These are phyloP conservation scores for Apiospora aurea DNA, from an alignment of 2,329 filamentous ascomycete species.

Conservation along the genomic window DNA sequence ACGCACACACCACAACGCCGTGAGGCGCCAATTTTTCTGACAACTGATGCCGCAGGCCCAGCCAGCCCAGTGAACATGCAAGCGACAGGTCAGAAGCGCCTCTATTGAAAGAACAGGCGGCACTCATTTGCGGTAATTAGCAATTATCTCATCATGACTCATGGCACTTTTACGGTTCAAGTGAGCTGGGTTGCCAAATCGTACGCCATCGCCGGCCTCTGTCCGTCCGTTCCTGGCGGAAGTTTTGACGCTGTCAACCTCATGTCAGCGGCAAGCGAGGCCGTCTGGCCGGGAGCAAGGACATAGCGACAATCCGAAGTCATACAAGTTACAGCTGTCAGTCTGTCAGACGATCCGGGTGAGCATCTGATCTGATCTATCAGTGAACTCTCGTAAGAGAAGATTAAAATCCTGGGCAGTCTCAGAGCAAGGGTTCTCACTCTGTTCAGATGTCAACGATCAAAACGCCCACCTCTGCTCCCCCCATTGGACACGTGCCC, in stretches of 20 bases:
- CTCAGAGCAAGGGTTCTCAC: not conserved
- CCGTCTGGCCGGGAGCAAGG: not conserved
- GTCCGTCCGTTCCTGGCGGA: not conserved
- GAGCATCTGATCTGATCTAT: conserved; percentile 6
- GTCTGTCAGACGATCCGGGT: not conserved
- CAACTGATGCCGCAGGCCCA: not conserved
- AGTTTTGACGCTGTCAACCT: not conserved
- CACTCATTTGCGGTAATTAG: not conserved
- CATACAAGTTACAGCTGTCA: not conserved
- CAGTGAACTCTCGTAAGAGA: not conserved
- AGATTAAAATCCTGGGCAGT: not conserved
- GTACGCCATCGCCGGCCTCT: not conserved
- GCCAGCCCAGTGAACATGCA: not conserved
- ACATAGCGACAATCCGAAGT: not conserved
- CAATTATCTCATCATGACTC: not conserved
- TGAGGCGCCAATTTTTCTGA: not conserved
- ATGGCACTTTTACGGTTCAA: not conserved
- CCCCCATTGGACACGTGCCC: not conserved
- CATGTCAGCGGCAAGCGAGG: not conserved
- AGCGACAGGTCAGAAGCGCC: not conserved
- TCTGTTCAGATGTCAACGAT: not conserved
- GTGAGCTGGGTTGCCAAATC: not conserved
- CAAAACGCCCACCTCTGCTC: too few species aligned
- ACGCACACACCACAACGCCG: not conserved
- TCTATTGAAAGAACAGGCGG: not conserved